Base-by-base conservation (phyloP, 345 rosid genomes). In the Populus tremula region DNA sequence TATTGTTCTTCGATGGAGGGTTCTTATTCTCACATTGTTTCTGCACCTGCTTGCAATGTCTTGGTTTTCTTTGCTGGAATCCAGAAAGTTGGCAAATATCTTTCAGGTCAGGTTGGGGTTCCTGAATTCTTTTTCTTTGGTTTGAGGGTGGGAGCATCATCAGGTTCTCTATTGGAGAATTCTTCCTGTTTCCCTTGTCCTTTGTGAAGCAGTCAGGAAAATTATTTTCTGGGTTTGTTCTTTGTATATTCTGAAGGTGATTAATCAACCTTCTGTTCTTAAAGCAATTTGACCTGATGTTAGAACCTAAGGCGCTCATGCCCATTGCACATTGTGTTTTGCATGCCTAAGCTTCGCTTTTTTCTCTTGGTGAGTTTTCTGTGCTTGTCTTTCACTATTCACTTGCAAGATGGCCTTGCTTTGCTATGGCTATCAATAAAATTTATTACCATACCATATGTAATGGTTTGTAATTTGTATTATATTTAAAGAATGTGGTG, bases 81-180 rank as follows among this genome's bases (percentile, higher is more conserved):
- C 67, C 72, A 68, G 69, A 50, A 25, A 69, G 69, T 75, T 41
- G 70, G 49, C 75, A 35, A 59, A 31, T 54, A 77, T 69, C 69
- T 29, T 54, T 73, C 78, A 49, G 69, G 56, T 63, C 50, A 2
- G 70, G 33, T 62, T 72, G 7, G 35, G 62, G 68, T 75, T 61
- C n/a, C 36, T 6, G 5, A 41, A 2, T 70, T 68, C 2, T 41
- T 70, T 75, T 38, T 38, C 68, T 63, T 69, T 14, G 56, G 66
- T 31, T 54, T 61, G 67, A 69, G 53, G 53, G 14, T 35, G n/a
- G 35, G 62, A 47, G 36, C 61, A 9, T 33, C n/a, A 27, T 62
- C 39, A 21, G 29, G 54, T 54, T 21, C 13, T 16, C 2, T 61
- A 33, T 63, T 14, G 67, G 72, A 63, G 68, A 61, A 29, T 49